Conservation (phyloP, 441 rosid species). For the Hura crepitans region DNA sequence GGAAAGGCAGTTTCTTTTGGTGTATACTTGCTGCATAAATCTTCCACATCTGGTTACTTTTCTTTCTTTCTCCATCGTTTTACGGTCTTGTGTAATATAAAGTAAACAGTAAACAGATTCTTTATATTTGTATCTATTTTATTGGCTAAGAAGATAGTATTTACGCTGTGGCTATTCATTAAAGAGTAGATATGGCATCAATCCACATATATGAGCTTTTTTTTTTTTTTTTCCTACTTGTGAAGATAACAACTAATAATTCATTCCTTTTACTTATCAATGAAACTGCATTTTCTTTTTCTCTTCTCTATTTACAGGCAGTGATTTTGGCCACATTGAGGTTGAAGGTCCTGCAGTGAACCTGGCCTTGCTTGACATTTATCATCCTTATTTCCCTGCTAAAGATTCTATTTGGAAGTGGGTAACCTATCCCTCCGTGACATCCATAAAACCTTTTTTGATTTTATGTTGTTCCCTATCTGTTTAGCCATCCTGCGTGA, state of each 20-base stretch:
- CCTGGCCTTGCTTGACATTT: constrained; percentile 19
- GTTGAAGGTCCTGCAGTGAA: constrained; percentile 12
- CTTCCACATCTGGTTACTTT: not conserved
- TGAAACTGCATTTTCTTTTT: constrained; percentile 7
- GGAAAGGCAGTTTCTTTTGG: constrained; percentile 22
- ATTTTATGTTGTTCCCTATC: not conserved
- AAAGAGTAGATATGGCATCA: not conserved
- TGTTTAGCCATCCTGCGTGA: not conserved
- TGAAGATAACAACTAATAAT: not conserved
- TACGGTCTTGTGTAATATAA: not conserved
- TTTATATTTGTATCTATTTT: not conserved
- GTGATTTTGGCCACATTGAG: constrained; percentile 21
- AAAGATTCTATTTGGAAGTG: constrained; percentile 52
- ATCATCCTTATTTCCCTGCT: constrained; percentile 36
- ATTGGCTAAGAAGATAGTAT: not conserved
- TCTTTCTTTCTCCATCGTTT: too few species aligned
- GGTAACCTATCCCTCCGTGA: constrained; percentile 25
- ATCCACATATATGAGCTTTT: not conserved
- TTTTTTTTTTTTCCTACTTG: too few species aligned
- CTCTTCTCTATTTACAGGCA: constrained; percentile 29
- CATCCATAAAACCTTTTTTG: not conserved
- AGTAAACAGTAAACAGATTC: not conserved
- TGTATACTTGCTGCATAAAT: not conserved
- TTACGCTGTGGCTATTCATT: too few species aligned
- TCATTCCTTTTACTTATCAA: constrained; percentile 6